Base-by-base conservation (phyloP, 805 yeast genomes). In the Saturnispora gosingensis region DNA sequence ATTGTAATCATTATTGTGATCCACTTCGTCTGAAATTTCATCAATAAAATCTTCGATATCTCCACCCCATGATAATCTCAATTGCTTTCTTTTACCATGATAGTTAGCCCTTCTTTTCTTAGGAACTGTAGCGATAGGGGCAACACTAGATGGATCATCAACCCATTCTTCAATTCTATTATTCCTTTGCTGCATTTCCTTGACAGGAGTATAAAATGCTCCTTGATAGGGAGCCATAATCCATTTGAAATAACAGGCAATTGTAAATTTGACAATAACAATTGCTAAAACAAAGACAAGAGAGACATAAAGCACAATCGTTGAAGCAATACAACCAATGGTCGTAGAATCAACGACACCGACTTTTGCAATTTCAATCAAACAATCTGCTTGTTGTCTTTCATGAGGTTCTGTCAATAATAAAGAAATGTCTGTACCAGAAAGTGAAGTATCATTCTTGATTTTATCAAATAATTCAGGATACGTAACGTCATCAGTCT, bases 191-290 rank as follows among this genome's bases (percentile, higher is more conserved):
- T 72, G 74, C 83, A 84, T 76, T 42, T 78, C 74, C 60, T 78
- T 80, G 55, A 76, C 73, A 54, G 80, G 78, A 1, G 62, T 53
- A 20, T 52, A 48, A 54, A 76, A 77, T 3, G 93, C 93, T 55
- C 98, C 98, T 69, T 89, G 97, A 35, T 68, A 74, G 43, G 81
- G 78, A 9, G 96, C 76, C 18, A 91, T 69, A 53, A 80, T 68
- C 96, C 97, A 91, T 59, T 85, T 82, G 74, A 84, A 93, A 65
- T 89, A 88, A 63, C 91, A 83, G 0, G 99, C 97, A 65, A 91
- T 73, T 13, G 85, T 52, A 60, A 93, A 93, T 68, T 90, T 90
- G 43, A 74, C 73, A 49, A 82, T 62, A 24, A 89, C 95, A 50
- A 93, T 79, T 2, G 95, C 77, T 53, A 93, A 72, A 60, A 93